Base-by-base conservation (phyloP, 192 early-diverging fungal genomes). In the Rhizophagus sp. region DNA sequence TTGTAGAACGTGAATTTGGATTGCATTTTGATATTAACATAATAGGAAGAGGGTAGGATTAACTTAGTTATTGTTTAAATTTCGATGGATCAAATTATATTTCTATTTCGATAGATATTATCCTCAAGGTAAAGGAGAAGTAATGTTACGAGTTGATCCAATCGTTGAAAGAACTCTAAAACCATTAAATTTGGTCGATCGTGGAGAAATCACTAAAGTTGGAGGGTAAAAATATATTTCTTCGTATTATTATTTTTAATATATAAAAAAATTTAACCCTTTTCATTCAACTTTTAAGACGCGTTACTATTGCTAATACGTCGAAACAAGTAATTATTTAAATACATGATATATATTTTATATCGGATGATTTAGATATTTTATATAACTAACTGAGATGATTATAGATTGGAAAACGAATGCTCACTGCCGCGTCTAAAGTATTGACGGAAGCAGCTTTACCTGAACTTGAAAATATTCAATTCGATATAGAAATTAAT, bases 121-220 rank as follows among this genome's bases (percentile, higher is more conserved):
- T 44, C 83, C 83, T 41, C 22, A 67, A 64, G 83, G 83, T 72
- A 83, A 83, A 12, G 83, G 83, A 24, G 39, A 70, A 3, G 83
- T 84, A 7, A 11, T 78, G 8, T 50, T 84, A 19, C 44, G 11
- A 17, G 79, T 82, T 33, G 79, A 82, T 13, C 84, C 84, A 44
- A 44, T 80, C 39, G 66, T 47, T 64, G 39, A 27, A 44, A 44
- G 22, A 72, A 11, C 76, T 27, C 44, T 81, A 39, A 81, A 44
- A n/a, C 64, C 79, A 10, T 44, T 65, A 41, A 73, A 64, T 33
- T n/a, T 81, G 17, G 52, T 72, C 1, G 78, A 79, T 0, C 67
- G 78, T 8, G 78, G 78, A 30, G 47, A 7, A 9, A 39, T 79
- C 11, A n/a, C 73, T 39, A 36, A 44, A 25, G 57, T 79, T 39